Percentiles rank a stretch among this genome's conserved stretches.
Conservation (phyloP, 208 protist species). For the Naegleria fowleri region DNA sequence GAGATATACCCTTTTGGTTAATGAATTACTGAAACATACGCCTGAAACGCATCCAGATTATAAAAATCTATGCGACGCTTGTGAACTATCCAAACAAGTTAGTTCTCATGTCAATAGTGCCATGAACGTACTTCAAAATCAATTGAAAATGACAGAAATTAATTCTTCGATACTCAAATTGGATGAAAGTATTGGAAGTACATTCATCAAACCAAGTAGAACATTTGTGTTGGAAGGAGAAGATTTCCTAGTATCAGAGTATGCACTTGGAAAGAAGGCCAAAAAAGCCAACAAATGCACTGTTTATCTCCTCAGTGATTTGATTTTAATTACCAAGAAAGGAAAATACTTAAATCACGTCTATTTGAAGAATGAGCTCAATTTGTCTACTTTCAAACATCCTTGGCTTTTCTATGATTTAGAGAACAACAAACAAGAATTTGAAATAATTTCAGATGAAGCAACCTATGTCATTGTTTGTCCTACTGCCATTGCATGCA, state of each 20-base stretch:
- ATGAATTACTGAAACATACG: neutral
- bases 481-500: neutral
- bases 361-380: neutral
- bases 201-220: neutral
- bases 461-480: neutral
- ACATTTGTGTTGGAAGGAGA: neutral
- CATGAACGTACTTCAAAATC: neutral
- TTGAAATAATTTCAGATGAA: neutral
- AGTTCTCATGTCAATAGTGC: neutral
- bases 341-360: neutral
- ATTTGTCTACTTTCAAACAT: neutral
- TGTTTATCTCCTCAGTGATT: neutral
- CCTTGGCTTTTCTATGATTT: neutral
- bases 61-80: neutral
- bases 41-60: neutral
- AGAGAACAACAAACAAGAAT: neutral
- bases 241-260: neutral
- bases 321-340: slow-evolving; percentile 4
- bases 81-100: neutral
- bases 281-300: neutral
- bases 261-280: neutral
- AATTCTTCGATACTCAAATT: neutral
- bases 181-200: neutral
- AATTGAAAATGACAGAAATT: neutral
- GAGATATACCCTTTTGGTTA: slow-evolving; percentile 16